phyloP scores from a whole-genome alignment of 495 filamentous ascomycete genomes.

The Pyrenula massariospora region DNA sequence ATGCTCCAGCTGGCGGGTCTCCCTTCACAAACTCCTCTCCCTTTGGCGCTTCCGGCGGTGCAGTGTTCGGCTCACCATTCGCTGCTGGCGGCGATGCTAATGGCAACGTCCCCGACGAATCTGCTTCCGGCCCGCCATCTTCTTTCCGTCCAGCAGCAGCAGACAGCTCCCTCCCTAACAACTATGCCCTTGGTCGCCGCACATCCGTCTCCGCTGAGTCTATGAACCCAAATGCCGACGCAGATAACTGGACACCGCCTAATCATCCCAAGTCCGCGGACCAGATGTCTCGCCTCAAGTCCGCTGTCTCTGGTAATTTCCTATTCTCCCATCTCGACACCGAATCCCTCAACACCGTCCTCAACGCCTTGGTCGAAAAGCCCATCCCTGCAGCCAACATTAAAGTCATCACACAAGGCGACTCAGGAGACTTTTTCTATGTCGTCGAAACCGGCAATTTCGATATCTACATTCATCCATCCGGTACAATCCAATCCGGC shows the following conservation, averaged over 20 bases:
- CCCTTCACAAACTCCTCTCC: constrained; percentile 8
- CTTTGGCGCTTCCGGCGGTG: constrained; percentile 2
- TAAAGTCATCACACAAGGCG: constrained; percentile 93
- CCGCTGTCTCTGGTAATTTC: constrained; percentile 80
- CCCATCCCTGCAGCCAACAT: constrained; percentile 89
- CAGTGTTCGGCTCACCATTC: constrained; percentile 1
- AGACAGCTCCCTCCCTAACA: constrained; percentile 69
- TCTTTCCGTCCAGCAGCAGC: constrained; percentile 18
- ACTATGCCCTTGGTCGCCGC: constrained; percentile 86
- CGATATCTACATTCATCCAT: constrained; percentile 77
- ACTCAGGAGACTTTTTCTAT: constrained; percentile 96
- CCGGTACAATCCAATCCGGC: constrained; percentile 71
- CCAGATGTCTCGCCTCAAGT: constrained; percentile 66
- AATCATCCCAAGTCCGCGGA: constrained; percentile 70
- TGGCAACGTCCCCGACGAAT: constrained; percentile 1
- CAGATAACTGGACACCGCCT: constrained; percentile 86
- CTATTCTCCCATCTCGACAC: constrained; percentile 91
- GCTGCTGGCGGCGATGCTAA: constrained; percentile 1
- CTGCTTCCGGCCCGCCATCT: constrained; percentile 10
- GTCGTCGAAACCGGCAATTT: constrained; percentile 87
- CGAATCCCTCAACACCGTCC: constrained; percentile 73
- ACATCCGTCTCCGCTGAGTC: constrained; percentile 97
- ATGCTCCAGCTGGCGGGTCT: constrained; percentile 1
- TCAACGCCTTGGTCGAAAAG: constrained; percentile 89
- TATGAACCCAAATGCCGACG: constrained; percentile 71